Evolutionary conservation across 2,329 filamentous ascomycete genomes (phyloP), one percentile per base, ranked within the genome.

Genomic region (Phyllosticta citribraziliensis): DNA sequence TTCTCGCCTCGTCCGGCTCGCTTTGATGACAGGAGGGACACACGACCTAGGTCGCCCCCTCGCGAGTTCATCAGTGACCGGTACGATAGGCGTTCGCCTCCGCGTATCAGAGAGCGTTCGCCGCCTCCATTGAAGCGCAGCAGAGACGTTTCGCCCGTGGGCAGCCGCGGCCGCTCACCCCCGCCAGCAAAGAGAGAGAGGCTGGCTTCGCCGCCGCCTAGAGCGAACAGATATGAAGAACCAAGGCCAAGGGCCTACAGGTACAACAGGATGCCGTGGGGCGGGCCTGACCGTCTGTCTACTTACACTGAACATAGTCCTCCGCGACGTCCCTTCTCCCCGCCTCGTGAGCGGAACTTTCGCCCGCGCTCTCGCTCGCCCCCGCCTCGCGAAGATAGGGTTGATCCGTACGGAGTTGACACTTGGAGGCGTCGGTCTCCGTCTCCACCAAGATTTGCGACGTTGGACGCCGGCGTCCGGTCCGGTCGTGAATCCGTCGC

Each of bases 361-460:
- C 77, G 79, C 56, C 75, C 74, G 53, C 78, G 80, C 55, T 81
- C 82, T 50, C 78, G 80, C 63, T 85, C 80, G 61, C 81, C 81
- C 57, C 75, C 78, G 52, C 78, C 80, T 54, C 75, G 80, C 67
- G 77, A 76, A 62, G 75, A 79, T 63, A 77, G 79, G 35, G 71
- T 74, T 52, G 80, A 83, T 52, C 73, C 74, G 17, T 73, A 77
- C 58, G 70, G 73, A 50, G 76, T 80, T 20, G 77, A 80, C 61
- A 78, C 75, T 55, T 80, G 78, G 78, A 78, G 79, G 66, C 79
- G 80, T 59, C 76, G 79, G 47, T 84, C 83, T 57, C 80, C 79
- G 25, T 84, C 82, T 50, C 78, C 77, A 33, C 70, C 64, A 12
- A 70, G 73, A 56, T 66, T 68, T 30, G 55, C 69, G 24, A 51